Percentiles rank a stretch among this genome's conserved stretches.
phyloP scores from a whole-genome alignment of 495 filamentous ascomycete species.

The Penicillium alfredii region DNA sequence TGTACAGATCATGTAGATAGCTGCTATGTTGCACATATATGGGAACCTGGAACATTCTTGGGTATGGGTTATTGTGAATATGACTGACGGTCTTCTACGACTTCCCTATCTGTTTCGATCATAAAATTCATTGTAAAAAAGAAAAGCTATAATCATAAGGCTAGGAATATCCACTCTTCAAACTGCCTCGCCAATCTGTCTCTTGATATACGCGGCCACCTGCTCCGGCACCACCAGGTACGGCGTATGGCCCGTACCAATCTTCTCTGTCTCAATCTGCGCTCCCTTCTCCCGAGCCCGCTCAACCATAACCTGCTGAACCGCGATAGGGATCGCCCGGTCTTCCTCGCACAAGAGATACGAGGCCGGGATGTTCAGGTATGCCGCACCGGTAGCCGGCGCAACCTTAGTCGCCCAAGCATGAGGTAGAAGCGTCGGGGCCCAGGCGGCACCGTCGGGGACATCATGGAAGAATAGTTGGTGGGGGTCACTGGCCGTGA shows the following conservation, averaged over 20 bases:
- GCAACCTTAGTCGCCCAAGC: constrained; percentile 28
- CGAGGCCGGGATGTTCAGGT: constrained; percentile 22
- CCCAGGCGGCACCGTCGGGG: constrained; percentile 30
- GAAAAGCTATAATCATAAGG: neutral
- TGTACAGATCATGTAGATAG: neutral
- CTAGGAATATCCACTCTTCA: neutral
- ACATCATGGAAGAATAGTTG: constrained; percentile 34
- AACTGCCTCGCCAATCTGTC: constrained; percentile 10
- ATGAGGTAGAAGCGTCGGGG: constrained; percentile 25
- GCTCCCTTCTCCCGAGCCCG: constrained; percentile 24
- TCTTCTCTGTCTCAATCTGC: constrained; percentile 24
- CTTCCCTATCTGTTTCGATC: too few species aligned
- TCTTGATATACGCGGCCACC: constrained; percentile 20
- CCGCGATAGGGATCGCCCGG: constrained; percentile 27
- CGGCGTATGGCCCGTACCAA: constrained; percentile 27
- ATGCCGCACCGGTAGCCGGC: constrained; percentile 27
- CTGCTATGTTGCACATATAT: too few species aligned
- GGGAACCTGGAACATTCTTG: too few species aligned
- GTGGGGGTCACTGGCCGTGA: constrained; percentile 23
- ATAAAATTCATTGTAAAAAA: too few species aligned
- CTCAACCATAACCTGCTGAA: constrained; percentile 38
- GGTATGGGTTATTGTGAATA: too few species aligned
- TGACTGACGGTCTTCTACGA: too few species aligned
- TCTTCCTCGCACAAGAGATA: constrained; percentile 37
- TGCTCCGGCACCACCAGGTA: constrained; percentile 26